phyloP scores from a whole-genome alignment of 2,329 filamentous ascomycete species.

The Cylindrodendrum hubeiense region DNA sequence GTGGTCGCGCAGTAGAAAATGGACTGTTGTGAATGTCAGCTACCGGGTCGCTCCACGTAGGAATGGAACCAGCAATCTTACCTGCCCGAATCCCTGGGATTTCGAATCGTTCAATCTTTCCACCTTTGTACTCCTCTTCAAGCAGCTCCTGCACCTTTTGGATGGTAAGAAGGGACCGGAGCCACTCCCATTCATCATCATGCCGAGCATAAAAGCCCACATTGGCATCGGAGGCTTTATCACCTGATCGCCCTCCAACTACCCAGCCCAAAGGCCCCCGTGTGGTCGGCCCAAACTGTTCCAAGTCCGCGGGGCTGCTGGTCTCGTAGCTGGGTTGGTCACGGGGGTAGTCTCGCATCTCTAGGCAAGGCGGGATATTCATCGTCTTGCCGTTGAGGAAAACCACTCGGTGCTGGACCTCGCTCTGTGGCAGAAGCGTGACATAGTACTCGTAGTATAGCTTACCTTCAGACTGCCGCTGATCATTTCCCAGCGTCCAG shows the following conservation, averaged over 20 bases:
- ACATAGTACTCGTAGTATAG: constrained; percentile 34
- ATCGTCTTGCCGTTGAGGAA: constrained; percentile 30
- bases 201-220: constrained; percentile 58
- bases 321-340: constrained; percentile 44
- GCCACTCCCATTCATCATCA: constrained; percentile 57
- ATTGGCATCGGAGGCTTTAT: constrained; percentile 48
- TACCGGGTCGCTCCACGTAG: too few relatives aligned
- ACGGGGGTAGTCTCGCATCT: constrained; percentile 26
- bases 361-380: constrained; percentile 29
- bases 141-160: constrained; percentile 50
- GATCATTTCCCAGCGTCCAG: constrained; percentile 53
- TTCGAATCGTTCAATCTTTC: constrained; percentile 22
- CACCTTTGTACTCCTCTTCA: constrained; percentile 22
- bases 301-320: constrained; percentile 23
- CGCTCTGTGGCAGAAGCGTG: constrained; percentile 40
- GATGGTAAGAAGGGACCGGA: constrained; percentile 53
- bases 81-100: constrained; percentile 32
- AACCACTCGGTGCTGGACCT: constrained; percentile 36
- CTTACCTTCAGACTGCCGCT: constrained; percentile 50
- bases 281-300: constrained; percentile 36
- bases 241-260: constrained; percentile 41
- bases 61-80: too few relatives aligned
- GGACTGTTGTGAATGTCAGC: background rate
- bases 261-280: constrained; percentile 43
- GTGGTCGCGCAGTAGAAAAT: background rate